These are phyloP conservation scores for Colletotrichum cereale DNA, from an alignment of 2,329 filamentous ascomycete genomes.

Conservation along the genomic window DNA sequence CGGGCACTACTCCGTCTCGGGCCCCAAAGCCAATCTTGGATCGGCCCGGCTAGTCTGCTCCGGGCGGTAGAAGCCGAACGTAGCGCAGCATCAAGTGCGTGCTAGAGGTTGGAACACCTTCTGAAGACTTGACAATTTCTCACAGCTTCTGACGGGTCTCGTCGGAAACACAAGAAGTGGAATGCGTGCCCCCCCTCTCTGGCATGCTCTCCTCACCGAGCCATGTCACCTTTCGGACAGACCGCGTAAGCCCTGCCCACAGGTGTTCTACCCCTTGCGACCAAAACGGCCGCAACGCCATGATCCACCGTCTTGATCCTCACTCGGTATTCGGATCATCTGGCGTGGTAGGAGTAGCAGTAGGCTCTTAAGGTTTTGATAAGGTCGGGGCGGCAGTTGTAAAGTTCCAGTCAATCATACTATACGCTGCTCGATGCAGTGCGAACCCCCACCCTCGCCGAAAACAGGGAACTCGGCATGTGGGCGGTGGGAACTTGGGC, in stretches of 20 bases:
- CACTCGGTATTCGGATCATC: not conserved
- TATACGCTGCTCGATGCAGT: not conserved
- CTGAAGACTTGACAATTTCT: too few relatives aligned
- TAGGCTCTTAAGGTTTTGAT: not conserved
- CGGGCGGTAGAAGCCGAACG: not conserved
- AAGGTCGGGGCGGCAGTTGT: not conserved
- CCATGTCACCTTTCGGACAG: not conserved
- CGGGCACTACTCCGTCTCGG: not conserved
- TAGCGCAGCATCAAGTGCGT: not conserved
- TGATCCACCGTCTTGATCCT: not conserved
- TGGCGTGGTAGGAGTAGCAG: constrained; percentile 6
- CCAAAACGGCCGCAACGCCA: not conserved
- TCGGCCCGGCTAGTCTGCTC: not conserved
- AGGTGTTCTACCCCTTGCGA: not conserved
- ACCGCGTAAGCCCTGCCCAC: not conserved
- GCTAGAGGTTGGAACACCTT: too few relatives aligned
- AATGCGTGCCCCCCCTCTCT: not conserved
- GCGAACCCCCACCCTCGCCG: too few relatives aligned
- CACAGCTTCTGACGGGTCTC: not conserved
- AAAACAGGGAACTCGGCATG: not conserved
- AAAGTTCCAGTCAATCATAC: too few relatives aligned
- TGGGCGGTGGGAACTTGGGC: not conserved
- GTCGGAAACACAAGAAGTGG: not conserved
- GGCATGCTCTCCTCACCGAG: too few relatives aligned
- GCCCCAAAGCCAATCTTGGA: not conserved